Evolutionary conservation across 148 eudicot genomes (phyloP), one percentile per base, ranked within the genome.

Genomic region (Amaranthus palmeri): DNA sequence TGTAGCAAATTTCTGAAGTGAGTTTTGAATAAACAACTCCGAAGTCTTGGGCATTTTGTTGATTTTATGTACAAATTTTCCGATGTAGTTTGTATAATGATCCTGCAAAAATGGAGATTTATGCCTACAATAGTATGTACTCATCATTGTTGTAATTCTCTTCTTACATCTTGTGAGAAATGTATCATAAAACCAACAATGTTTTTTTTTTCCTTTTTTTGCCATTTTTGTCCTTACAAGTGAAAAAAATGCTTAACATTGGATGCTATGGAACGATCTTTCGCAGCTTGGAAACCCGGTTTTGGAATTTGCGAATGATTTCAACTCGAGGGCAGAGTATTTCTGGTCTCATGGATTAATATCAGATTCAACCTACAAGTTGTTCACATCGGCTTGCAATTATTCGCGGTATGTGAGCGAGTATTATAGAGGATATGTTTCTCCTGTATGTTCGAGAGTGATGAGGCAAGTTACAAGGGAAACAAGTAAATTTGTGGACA

Each of bases 321-420:
- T 88, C 79, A 95, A 95, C 77, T 95, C 99, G 25, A 85, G 99
- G 84, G 99, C 97, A 1, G 99, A 92, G 75, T 95, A 81, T 75
- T 88, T 95, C 57, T 95, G 99, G 99, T 95, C 99, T 66, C 99
- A 95, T 74, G 99, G 99, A 48, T 65, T 95, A 54, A 89, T 95
- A 85, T 95, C 99, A 50, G 99, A 95, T 76, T 81, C 93, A 60
- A 92, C 99, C 3, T 95, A 89, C 89, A 82, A 74, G 48, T 45
- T 92, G 18, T 95, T 92, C 84, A 90, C 96, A 76, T 77, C 87
- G 25, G 77, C 81, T 6, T 95, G 99, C 83, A 95, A 95, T 74
- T 92, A 92, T 78, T 95, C 99, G 10, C 88, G 93, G 54, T 89
- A 88, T 14, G 96, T 90, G 49, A 82, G 92, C 18, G 96, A 95